A percentile compares a stretch with the other conserved stretches of the same genome.
phyloP scores from a whole-genome alignment of 129 eudicot genomes.

The Centaurea solstitialis region DNA sequence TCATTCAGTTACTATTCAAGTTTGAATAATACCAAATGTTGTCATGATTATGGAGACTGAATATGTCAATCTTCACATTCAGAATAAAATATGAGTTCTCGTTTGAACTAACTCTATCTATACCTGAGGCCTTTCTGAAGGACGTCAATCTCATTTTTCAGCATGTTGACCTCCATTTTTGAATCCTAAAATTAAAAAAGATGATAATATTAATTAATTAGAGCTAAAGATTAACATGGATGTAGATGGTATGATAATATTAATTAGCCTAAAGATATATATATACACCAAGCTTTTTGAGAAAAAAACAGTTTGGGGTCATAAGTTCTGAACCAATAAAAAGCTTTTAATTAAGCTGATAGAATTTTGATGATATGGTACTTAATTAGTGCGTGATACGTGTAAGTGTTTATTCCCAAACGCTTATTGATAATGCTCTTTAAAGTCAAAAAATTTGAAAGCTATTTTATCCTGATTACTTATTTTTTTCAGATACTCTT shows the following conservation, averaged over 20 bases:
- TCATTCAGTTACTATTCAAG: too few relatives aligned
- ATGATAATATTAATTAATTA: neutral
- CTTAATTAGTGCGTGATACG: conserved; percentile 19
- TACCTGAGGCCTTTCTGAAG: conserved; percentile 82
- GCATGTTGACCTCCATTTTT: conserved; percentile 65
- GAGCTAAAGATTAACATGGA: neutral
- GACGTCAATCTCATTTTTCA: conserved; percentile 75
- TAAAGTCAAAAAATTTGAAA: conserved; percentile 18
- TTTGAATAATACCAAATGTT: too few relatives aligned
- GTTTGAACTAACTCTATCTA: too few relatives aligned
- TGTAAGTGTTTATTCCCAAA: conserved; percentile 1
- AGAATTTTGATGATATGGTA: neutral
- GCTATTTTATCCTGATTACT: conserved; percentile 26
- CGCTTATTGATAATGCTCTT: conserved; percentile 17
- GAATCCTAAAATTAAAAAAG: conserved; percentile 42
- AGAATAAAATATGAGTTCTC: too few relatives aligned
- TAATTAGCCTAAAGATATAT: neutral
- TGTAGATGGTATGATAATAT: neutral
- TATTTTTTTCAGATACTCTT: conserved; percentile 12
- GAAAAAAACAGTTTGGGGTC: neutral
- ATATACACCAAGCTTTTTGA: neutral
- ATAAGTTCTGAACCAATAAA: neutral
- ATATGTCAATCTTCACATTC: too few relatives aligned
- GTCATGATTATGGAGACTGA: too few relatives aligned
- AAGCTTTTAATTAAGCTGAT: neutral